Conservation (phyloP, 805 yeast species). For the Candida broadrunensis region DNA sequence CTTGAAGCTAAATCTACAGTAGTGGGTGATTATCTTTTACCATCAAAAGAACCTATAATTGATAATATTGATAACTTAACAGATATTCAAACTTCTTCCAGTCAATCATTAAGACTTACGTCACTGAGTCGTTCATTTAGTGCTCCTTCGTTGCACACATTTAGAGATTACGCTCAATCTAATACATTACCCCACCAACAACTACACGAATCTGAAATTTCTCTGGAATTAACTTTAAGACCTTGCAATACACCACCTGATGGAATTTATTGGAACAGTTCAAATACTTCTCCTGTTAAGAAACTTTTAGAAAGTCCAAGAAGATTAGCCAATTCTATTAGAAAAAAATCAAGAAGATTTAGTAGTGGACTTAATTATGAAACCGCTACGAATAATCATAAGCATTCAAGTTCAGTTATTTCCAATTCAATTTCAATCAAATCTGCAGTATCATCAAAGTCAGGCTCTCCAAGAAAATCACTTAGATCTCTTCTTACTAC, state of each 20-base stretch:
- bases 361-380: slow-evolving; percentile 2
- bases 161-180: slow-evolving; percentile 12
- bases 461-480: slow-evolving; percentile 31
- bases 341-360: slow-evolving; percentile 12
- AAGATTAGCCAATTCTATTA: slow-evolving; percentile 19
- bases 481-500: slow-evolving; percentile 11
- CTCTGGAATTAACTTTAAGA: slow-evolving; percentile 8
- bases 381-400: slow-evolving; percentile 11
- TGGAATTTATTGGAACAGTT: slow-evolving; percentile 1
- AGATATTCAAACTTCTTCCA: slow-evolving; percentile 14
- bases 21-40: slow-evolving; percentile 1
- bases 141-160: slow-evolving; percentile 43
- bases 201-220: slow-evolving; percentile 3
- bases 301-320: slow-evolving; percentile 30
- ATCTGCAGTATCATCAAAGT: slow-evolving; percentile 25
- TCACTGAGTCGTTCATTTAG: slow-evolving; percentile 27
- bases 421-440: slow-evolving; percentile 24
- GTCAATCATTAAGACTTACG: slow-evolving; percentile 1
- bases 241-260: slow-evolving; percentile 11
- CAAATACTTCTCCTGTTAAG: slow-evolving; percentile 29
- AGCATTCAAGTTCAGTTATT: slow-evolving; percentile 24
- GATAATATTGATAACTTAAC: slow-evolving; percentile 28
- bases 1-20: background rate
- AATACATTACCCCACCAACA: background rate
- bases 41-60: slow-evolving; percentile 9